Base-by-base conservation (phyloP, 2,329 filamentous ascomycete genomes). In the Plenodomus lindquistii region DNA sequence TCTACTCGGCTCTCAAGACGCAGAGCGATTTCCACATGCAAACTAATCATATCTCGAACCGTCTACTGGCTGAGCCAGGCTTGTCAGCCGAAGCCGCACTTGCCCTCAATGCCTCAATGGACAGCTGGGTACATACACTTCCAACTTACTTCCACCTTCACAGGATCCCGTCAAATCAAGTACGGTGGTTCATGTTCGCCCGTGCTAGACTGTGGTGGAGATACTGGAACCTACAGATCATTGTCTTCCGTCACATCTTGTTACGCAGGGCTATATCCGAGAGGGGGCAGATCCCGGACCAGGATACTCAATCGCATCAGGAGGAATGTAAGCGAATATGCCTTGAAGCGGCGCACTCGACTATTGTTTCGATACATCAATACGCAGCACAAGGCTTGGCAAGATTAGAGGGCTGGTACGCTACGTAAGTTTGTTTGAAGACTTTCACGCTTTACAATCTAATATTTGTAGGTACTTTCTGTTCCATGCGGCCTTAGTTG, bases 161-260 rank as follows among this genome's bases (percentile, higher is more conserved):
- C 15, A 24, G 48, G 15, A 41, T 40, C 4, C 51, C 54, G 16
- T 27, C 43, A 3, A 48, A 42, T 24, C 43, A 54, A 20, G 48
- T 46, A 13, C 52, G 56, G 1, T 64, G 57, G 57, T 62, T 58
- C 18, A 22, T 53, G 9, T 64, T 64, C 22, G 61, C 61, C 2
- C 56, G 54, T 21, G 59, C 61, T 15, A 52, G 61, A 3, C 31
- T 61, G 6, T 64, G 61, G 61, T 64, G 61, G 61, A 55, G 61
- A 39, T 57, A 57, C 10, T 64, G 61, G 61, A 64, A 64, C 27
- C 47, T 64, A 4, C 62, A 63, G 22, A 64, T 64, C 9, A 64
- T 64, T 11, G 50, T 62, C 0, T 63, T 62, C 37, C 57, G 61
- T 20, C 61, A 64, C 31, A 60, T 64, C 10, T 38, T 64, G 21